Percentiles rank a stretch among this genome's conserved stretches.
phyloP scores from a whole-genome alignment of 176 grass and related monocot species.

The Triticum urartu region DNA sequence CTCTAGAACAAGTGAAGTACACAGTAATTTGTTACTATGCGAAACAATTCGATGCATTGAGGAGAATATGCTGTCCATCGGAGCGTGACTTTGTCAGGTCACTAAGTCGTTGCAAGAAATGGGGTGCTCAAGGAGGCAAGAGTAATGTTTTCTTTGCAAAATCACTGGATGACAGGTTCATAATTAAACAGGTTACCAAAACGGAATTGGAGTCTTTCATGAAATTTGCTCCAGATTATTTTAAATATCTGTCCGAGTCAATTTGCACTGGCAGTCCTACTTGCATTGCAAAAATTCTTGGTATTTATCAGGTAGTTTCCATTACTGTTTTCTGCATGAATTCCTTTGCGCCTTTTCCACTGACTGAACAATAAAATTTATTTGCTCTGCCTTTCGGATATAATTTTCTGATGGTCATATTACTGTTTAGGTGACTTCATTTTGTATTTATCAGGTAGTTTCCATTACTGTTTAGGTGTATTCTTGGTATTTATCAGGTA shows the following conservation, averaged over 20 bases:
- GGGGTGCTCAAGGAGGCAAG: constrained; percentile 96
- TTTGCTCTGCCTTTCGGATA: neutral
- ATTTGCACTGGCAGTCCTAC: constrained; percentile 85
- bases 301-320: constrained; percentile 86
- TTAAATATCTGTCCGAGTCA: constrained; percentile 81
- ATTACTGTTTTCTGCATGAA: constrained; percentile 5
- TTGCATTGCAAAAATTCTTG: constrained; percentile 96
- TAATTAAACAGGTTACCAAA: constrained; percentile 96
- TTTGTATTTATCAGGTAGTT: neutral
- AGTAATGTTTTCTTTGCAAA: constrained; percentile 99
- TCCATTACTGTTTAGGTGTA: too few relatives aligned
- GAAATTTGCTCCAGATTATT: constrained; percentile 92
- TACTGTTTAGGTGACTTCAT: neutral
- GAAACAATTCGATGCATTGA: constrained; percentile 74
- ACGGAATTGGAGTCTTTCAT: constrained; percentile 94
- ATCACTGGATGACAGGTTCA: constrained; percentile 95
- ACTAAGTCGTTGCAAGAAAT: constrained; percentile 97
- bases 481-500: too few relatives aligned
- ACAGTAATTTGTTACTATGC: constrained; percentile 93
- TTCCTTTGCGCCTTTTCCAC: neutral
- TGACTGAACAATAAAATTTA: neutral
- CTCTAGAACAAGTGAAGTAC: constrained; percentile 73
- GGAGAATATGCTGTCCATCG: constrained; percentile 88
- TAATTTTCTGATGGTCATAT: neutral
- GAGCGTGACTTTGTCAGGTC: constrained; percentile 97